Base-by-base conservation (phyloP, 2,329 filamentous ascomycete genomes). In the Huntiella omanensis region DNA sequence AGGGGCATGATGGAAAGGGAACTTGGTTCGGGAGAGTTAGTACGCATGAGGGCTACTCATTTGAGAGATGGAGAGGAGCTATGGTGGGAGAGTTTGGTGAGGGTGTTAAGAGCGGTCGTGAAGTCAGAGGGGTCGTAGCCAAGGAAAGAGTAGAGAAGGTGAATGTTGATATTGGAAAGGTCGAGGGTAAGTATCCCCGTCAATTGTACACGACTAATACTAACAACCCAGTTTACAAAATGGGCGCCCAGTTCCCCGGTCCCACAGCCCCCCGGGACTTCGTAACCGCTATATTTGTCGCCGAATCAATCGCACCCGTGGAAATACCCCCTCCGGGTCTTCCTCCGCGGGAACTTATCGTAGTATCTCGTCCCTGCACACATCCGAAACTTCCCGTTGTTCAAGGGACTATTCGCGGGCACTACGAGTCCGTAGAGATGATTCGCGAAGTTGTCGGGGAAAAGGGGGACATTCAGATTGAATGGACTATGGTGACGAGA, bases 401-500 rank as follows among this genome's bases (percentile, higher is more conserved):
- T 7, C 64, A 73, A 49, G 83, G 83, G 12, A 88, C 80, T 58
- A 83, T 94, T 42, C 72, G 85, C 36, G 88, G 87, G 3, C 70
- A 78, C 52, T 96, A 95, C 55, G 87, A 95, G 64, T 92, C 83
- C 1, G 80, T 95, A 12, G 88, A 96, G 61, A 70, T 94, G 53
- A 87, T 95, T 48, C 71, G 87, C 43, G 43, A 96, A 60, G 71
- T 95, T n/a, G 33, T 32, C 16, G 42, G 4, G 12, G 42, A 33
- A 7, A 42, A 35, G 6, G 42, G 37, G 7, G 15, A 17, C 13
- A 11, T 48, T 4, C 28, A 33, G 4, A 58, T 94, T 1, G 86
- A 94, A 59, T 94, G 86, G 86, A 73, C 91, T 50, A 94, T 94
- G 86, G 75, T 93, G 13, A 93, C 85, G 1, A 71, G 86, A 42